Base-by-base conservation (phyloP, 129 eudicot genomes). In the Deinandra increscens region DNA sequence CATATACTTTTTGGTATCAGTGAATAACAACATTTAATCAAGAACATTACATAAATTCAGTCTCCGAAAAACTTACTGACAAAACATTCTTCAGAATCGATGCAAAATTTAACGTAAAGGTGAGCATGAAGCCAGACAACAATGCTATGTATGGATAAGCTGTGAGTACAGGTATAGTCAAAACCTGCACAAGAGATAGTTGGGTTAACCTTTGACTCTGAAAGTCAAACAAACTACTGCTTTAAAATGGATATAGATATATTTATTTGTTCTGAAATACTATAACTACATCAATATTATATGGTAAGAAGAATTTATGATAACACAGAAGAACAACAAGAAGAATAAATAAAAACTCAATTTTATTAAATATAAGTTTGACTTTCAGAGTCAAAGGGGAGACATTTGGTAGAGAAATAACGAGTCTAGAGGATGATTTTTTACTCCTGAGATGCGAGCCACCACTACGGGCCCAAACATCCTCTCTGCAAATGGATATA, bases 1-100 rank as follows among this genome's bases (percentile, higher is more conserved):
- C n/a, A n/a, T n/a, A n/a, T n/a, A n/a, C n/a, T n/a, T n/a, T n/a
- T n/a, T n/a, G n/a, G n/a, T n/a, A n/a, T n/a, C n/a, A n/a, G n/a
- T n/a, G n/a, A n/a, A n/a, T n/a, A n/a, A n/a, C n/a, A n/a, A n/a
- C n/a, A n/a, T n/a, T n/a, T n/a, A n/a, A n/a, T n/a, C n/a, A n/a
- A n/a, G n/a, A n/a, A n/a, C n/a, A n/a, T n/a, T n/a, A n/a, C n/a
- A n/a, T n/a, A n/a, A n/a, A n/a, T n/a, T n/a, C n/a, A n/a, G n/a
- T n/a, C n/a, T n/a, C n/a, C n/a, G n/a, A n/a, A n/a, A 65, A 76
- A 82, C 96, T 86, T 87, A 90, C 96, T 5, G 97, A 85, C 3
- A 94, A 41, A 39, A 79, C 75, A 36, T 85, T 94, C 93, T 94
- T 94, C 55, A 81, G 0, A 13, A 90, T 59, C 34, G 99, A 94